Conservation (phyloP, 176 grass and related monocot genomes). For the Bromus sterilis region DNA sequence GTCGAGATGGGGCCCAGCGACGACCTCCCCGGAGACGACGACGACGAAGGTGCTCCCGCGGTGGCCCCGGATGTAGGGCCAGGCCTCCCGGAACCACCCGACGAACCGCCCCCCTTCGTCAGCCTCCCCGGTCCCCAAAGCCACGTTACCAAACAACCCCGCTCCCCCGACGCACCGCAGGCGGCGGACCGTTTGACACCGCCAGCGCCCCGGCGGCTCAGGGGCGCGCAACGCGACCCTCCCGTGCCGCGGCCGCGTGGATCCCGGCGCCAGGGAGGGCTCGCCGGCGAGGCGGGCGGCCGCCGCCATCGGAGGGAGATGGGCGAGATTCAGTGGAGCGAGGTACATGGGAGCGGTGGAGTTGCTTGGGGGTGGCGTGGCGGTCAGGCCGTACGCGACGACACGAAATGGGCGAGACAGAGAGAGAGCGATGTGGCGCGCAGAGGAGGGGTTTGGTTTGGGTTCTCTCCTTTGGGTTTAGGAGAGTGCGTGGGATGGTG, state of each 20-base stretch:
- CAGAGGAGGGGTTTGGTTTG: slow-evolving; percentile 1
- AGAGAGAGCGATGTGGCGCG: slow-evolving; percentile 5
- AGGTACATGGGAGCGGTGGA: not conserved
- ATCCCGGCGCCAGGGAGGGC: not conserved
- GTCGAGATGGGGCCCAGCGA: slow-evolving; percentile 55
- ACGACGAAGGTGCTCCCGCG: slow-evolving; percentile 82
- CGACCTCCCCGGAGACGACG: slow-evolving; percentile 70
- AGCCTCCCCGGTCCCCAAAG: not conserved
- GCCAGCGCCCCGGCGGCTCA: not conserved
- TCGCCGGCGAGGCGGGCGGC: slow-evolving; percentile 19
- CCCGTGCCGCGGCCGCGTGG: not conserved
- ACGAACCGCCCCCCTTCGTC: slow-evolving; percentile 58
- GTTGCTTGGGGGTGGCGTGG: not conserved
- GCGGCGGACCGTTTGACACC: not conserved
- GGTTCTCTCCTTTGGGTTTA: not conserved
- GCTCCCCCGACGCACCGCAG: not conserved
- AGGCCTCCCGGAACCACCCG: slow-evolving; percentile 72
- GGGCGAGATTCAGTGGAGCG: not conserved
- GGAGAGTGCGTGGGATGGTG: not conserved
- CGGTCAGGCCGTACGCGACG: slow-evolving; percentile 2
- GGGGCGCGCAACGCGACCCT: not conserved
- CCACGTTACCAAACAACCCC: not conserved
- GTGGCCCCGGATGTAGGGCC: slow-evolving; percentile 84
- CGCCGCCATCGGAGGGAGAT: not conserved
- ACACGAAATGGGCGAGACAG: not conserved